These are phyloP conservation scores for Fennellomyces sp. DNA, from an alignment of 371 early-diverging fungal genomes.

Conservation along the genomic window DNA sequence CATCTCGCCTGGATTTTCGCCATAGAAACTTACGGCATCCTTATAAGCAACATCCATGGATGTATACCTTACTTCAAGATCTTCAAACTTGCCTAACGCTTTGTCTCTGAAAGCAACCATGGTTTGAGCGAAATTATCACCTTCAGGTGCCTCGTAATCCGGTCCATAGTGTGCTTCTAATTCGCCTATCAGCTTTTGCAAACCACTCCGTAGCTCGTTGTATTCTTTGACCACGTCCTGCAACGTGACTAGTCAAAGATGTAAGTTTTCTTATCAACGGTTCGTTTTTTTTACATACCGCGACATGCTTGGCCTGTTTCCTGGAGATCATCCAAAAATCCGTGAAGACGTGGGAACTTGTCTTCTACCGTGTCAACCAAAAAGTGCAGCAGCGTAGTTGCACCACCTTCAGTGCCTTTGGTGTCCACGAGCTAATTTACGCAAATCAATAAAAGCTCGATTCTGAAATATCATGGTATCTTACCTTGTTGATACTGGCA, in stretches of 20 bases:
- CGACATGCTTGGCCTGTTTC: slow-evolving; percentile 77
- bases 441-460: not conserved
- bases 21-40: slow-evolving; percentile 73
- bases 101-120: slow-evolving; percentile 55
- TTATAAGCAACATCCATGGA: slow-evolving; percentile 71
- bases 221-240: slow-evolving; percentile 60
- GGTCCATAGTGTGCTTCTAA: slow-evolving; percentile 51
- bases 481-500: slow-evolving; percentile 83
- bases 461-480: not conserved
- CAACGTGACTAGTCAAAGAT: slow-evolving; percentile 45
- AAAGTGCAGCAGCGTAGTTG: slow-evolving; percentile 80
- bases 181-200: slow-evolving; percentile 53
- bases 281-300: slow-evolving; percentile 46
- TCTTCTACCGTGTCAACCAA: slow-evolving; percentile 72
- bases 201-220: slow-evolving; percentile 59
- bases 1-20: slow-evolving; percentile 80
- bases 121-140: slow-evolving; percentile 43
- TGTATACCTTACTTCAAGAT: slow-evolving; percentile 51
- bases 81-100: slow-evolving; percentile 51
- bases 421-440: slow-evolving; percentile 75
- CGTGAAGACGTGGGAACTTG: slow-evolving; percentile 67
- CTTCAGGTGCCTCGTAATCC: slow-evolving; percentile 36
- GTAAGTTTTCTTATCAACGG: not conserved
- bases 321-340: slow-evolving; percentile 72
- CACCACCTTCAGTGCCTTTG: slow-evolving; percentile 70